A percentile compares a stretch with the other conserved stretches of the same genome.
These are phyloP conservation scores for Drosera capensis DNA, from an alignment of 148 eudicot species.

Conservation along the genomic window DNA sequence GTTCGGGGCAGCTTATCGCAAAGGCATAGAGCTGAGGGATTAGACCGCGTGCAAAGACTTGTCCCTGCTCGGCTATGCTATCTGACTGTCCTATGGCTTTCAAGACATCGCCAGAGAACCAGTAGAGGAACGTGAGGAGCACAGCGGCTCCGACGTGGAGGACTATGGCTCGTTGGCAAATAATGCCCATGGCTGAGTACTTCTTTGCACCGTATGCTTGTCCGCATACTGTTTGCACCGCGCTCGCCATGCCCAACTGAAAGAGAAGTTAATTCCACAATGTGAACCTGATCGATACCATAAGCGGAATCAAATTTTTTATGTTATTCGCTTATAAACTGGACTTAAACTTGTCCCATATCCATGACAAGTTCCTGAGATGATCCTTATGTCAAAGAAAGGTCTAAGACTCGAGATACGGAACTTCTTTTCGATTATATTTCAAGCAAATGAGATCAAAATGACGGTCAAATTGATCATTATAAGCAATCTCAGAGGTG, in stretches of 20 bases:
- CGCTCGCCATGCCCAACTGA: constrained; percentile 23
- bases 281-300: background rate
- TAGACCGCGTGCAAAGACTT: constrained; percentile 10
- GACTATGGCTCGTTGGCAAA: constrained; percentile 17
- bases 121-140: constrained; percentile 12
- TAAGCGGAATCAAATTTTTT: background rate
- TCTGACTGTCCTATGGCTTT: constrained; percentile 10
- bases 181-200: constrained; percentile 14
- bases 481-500: no score
- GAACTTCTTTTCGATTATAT: no score
- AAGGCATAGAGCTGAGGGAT: constrained; percentile 24
- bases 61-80: constrained; percentile 10
- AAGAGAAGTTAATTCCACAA: background rate
- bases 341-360: no score
- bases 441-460: no score
- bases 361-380: no score
- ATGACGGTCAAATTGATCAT: no score
- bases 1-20: constrained; percentile 16
- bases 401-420: no score
- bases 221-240: constrained; percentile 24
- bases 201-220: constrained; percentile 24
- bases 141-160: constrained; percentile 13
- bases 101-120: constrained; percentile 14
- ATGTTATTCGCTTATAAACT: background rate
- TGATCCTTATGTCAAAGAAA: no score